Evolutionary conservation across 2,329 filamentous ascomycete genomes (phyloP).

Genomic region (Fusarium lyarnte): DNA sequence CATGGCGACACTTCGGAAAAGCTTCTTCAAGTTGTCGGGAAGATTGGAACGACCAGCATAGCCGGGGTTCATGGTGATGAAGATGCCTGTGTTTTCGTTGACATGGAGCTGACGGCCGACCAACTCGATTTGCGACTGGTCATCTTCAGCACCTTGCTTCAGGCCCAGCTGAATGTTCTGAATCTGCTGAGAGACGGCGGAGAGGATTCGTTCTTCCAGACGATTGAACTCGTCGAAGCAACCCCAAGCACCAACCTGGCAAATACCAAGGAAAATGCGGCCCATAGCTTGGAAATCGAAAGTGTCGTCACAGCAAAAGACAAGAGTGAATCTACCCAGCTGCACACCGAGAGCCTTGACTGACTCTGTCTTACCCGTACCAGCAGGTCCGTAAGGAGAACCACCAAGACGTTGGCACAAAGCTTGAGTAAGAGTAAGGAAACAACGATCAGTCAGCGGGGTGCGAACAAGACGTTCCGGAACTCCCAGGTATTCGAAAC

Average conservation of each 20-base stretch:
- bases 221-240: constrained; percentile 99
- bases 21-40: constrained; percentile 98
- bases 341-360: constrained; percentile 98
- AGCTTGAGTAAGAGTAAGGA: constrained; percentile 96
- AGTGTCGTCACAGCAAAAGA: constrained; percentile 99
- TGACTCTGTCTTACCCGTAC: constrained; percentile 98
- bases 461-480: constrained; percentile 96
- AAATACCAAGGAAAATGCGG: constrained; percentile 98
- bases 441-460: constrained; percentile 96
- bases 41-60: constrained; percentile 98
- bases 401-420: constrained; percentile 94
- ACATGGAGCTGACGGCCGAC: constrained; percentile 91
- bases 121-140: constrained; percentile 90
- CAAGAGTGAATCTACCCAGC: constrained; percentile 94
- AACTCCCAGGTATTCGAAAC: constrained; percentile 97
- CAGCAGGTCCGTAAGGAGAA: constrained; percentile 95
- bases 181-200: constrained; percentile 97
- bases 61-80: constrained; percentile 99
- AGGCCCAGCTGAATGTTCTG: constrained; percentile 98
- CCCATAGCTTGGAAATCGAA: constrained; percentile 99
- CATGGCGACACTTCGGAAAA: constrained; percentile 99
- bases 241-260: constrained; percentile 98
- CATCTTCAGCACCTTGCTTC: constrained; percentile 82
- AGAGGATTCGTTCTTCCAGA: constrained; percentile 96
- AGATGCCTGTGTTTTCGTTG: constrained; percentile 94